These are phyloP conservation scores for Penicillium sp. DNA, from an alignment of 2,329 filamentous ascomycete species.

Conservation along the genomic window DNA sequence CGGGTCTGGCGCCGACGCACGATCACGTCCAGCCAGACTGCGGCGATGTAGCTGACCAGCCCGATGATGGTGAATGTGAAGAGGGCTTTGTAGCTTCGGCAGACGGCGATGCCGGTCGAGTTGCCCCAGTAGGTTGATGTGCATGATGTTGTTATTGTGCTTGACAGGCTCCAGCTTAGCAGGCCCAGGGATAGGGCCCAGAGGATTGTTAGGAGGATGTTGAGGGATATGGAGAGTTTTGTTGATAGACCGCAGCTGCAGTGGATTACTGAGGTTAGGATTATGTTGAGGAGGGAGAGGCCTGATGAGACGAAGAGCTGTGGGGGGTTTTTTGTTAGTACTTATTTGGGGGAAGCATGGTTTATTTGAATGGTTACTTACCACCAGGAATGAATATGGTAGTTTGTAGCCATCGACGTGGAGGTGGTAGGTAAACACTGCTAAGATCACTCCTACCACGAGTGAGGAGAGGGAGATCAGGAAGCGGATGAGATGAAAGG, in stretches of 20 bases:
- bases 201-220: conserved; percentile 50
- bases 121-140: conserved; percentile 54
- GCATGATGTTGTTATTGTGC: conserved; percentile 55
- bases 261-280: conserved; percentile 53
- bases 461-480: conserved; percentile 52
- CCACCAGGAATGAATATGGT: conserved; percentile 61
- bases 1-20: conserved; percentile 47
- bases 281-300: conserved; percentile 52
- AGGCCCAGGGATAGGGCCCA: conserved; percentile 56
- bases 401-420: conserved; percentile 52
- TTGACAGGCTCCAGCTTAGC: conserved; percentile 54
- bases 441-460: conserved; percentile 55
- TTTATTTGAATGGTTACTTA: conserved; percentile 33
- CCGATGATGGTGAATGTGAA: conserved; percentile 57
- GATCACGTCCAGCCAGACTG: conserved; percentile 52
- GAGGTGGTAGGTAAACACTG: conserved; percentile 57
- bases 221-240: conserved; percentile 51
- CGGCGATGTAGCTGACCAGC: conserved; percentile 47
- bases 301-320: conserved; percentile 55
- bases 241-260: conserved; percentile 54
- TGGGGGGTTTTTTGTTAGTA: not conserved
- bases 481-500: conserved; percentile 43
- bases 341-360: too few relatives aligned
- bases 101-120: conserved; percentile 56
- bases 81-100: conserved; percentile 60